These are phyloP conservation scores for Ceratobasidium sp. DNA, from an alignment of 1,284 basidiomycete genomes.

Conservation along the genomic window DNA sequence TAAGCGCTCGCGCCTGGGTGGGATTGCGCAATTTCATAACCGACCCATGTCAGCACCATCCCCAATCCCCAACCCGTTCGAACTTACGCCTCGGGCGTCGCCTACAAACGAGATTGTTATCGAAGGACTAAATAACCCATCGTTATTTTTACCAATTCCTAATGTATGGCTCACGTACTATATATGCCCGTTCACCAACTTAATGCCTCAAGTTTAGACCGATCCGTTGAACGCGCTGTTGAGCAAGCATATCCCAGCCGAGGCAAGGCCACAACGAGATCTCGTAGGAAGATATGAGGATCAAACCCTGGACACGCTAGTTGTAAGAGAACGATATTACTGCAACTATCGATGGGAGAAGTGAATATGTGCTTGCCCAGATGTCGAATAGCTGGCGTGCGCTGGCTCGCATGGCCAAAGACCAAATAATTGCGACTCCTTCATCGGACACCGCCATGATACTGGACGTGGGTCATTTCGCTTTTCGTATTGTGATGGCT, in stretches of 20 bases:
- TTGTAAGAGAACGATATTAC: conserved; percentile 62
- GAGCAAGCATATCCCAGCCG: conserved; percentile 77
- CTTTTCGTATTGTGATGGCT: background rate
- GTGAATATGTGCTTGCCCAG: conserved; percentile 58
- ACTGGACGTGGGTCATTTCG: conserved; percentile 61
- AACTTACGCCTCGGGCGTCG: conserved; percentile 11
- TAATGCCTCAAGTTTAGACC: conserved; percentile 62
- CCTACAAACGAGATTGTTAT: conserved; percentile 20
- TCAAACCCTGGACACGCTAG: conserved; percentile 72
- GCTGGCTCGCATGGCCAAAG: conserved; percentile 76
- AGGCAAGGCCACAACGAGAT: conserved; percentile 73
- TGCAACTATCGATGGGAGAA: conserved; percentile 1
- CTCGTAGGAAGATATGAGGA: conserved; percentile 72
- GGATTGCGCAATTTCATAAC: too few species aligned
- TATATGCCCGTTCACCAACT: conserved; percentile 46
- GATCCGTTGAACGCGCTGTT: conserved; percentile 78
- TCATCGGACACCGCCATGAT: conserved; percentile 69
- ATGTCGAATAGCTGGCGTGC: conserved; percentile 85
- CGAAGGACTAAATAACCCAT: conserved; percentile 31
- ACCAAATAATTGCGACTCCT: conserved; percentile 69
- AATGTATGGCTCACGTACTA: conserved; percentile 66
- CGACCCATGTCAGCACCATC: conserved; percentile 8
- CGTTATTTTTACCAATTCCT: conserved; percentile 80
- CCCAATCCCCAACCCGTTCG: conserved; percentile 19
- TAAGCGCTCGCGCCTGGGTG: too few species aligned